A percentile compares a stretch with the other conserved stretches of the same genome.
Evolutionary conservation across 257 asterid species (phyloP).

Genomic region (Nicotiana tabacum): DNA sequence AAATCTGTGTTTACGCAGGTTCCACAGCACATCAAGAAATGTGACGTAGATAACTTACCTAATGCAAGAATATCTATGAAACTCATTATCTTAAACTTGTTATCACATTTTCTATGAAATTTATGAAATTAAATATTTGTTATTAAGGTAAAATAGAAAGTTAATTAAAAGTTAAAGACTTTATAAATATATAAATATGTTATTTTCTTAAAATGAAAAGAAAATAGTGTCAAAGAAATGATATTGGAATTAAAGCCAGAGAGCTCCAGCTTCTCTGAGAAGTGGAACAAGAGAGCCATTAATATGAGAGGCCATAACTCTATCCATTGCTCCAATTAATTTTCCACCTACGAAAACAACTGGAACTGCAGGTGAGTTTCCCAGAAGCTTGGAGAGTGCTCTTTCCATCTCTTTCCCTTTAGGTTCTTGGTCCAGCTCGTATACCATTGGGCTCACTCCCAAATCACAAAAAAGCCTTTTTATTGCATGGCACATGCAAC

Average conservation of each 20-base stretch:
- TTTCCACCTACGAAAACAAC: conserved; percentile 44
- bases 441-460: conserved; percentile 34
- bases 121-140: too few relatives aligned
- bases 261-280: conserved; percentile 48
- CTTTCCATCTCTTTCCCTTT: conserved; percentile 35
- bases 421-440: conserved; percentile 39
- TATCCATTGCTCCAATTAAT: conserved; percentile 38
- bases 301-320: conserved; percentile 48
- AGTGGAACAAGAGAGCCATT: conserved; percentile 38
- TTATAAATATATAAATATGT: too few relatives aligned
- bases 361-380: conserved; percentile 29
- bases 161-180: too few relatives aligned
- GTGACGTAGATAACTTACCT: too few relatives aligned
- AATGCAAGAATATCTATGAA: too few relatives aligned
- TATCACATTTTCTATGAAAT: too few relatives aligned
- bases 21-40: too few relatives aligned
- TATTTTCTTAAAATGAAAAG: too few relatives aligned
- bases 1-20: too few relatives aligned
- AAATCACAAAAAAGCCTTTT: conserved; percentile 37
- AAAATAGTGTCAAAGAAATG: not conserved
- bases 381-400: conserved; percentile 32
- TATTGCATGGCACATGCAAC: conserved; percentile 55
- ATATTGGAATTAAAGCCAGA: conserved; percentile 28
- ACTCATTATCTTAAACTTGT: too few relatives aligned
- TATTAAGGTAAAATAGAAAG: too few relatives aligned